Evolutionary conservation across 345 rosid genomes (phyloP).

Genomic region (Gossypioides kirkii): DNA sequence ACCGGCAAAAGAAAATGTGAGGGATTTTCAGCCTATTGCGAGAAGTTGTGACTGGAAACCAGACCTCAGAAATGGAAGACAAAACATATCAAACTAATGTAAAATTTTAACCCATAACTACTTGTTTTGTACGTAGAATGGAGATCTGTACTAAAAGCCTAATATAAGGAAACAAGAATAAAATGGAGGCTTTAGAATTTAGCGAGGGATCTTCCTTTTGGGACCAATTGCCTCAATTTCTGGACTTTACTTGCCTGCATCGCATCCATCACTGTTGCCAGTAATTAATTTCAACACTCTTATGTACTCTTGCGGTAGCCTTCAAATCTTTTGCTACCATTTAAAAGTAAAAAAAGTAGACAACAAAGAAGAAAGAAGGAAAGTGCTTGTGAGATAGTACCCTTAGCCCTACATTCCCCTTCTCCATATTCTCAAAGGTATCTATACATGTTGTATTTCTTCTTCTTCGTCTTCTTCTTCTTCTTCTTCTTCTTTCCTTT

Average conservation of each 20-base stretch:
- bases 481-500: too few species aligned
- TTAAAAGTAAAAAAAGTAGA: background rate
- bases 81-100: too few species aligned
- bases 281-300: background rate
- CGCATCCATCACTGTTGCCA: background rate
- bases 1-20: too few species aligned
- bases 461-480: too few species aligned
- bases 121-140: too few species aligned
- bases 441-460: background rate
- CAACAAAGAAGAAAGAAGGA: background rate
- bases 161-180: background rate
- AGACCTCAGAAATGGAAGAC: too few species aligned
- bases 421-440: background rate
- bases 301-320: background rate
- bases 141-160: background rate
- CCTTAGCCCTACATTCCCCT: background rate
- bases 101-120: too few species aligned
- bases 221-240: background rate
- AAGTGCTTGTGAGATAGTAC: background rate
- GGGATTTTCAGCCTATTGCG: too few species aligned
- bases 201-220: background rate
- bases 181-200: background rate
- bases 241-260: background rate
- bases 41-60: too few species aligned
- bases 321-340: background rate